Percentiles rank a stretch among this genome's conserved stretches.
Conservation (phyloP, 2,329 filamentous ascomycete genomes). For the Pseudonectria foliicola region DNA sequence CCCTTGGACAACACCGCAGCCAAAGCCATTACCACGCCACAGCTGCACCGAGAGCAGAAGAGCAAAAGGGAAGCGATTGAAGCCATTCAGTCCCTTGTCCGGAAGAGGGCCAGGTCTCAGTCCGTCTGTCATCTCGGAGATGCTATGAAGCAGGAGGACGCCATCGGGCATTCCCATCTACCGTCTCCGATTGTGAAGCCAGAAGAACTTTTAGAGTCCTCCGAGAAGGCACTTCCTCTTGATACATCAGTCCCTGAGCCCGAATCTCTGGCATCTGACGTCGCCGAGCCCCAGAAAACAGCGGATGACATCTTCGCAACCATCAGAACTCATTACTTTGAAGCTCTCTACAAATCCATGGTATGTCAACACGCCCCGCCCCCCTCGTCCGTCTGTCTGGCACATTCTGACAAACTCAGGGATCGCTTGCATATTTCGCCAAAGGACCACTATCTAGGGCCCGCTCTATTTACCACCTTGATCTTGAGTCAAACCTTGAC, state of each 20-base stretch:
- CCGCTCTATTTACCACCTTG: slow-evolving; percentile 60
- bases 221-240: neutral
- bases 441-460: slow-evolving; percentile 74
- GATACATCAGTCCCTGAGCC: neutral
- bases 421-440: slow-evolving; percentile 74
- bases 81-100: slow-evolving; percentile 54
- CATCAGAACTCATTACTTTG: slow-evolving; percentile 51
- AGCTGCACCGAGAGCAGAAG: slow-evolving; percentile 43
- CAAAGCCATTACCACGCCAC: slow-evolving; percentile 34
- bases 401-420: slow-evolving; percentile 38
- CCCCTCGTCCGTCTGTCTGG: too few species aligned
- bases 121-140: slow-evolving; percentile 32
- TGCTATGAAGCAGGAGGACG: slow-evolving; percentile 12
- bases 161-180: slow-evolving; percentile 11
- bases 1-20: slow-evolving; percentile 12
- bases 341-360: slow-evolving; percentile 57
- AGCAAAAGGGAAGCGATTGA: slow-evolving; percentile 54
- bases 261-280: slow-evolving; percentile 2
- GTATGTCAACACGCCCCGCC: too few species aligned
- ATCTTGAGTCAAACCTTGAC: slow-evolving; percentile 52
- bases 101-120: slow-evolving; percentile 41
- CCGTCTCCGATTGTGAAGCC: slow-evolving; percentile 13
- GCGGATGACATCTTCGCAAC: slow-evolving; percentile 50
- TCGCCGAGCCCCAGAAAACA: slow-evolving; percentile 28
- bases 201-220: slow-evolving; percentile 8